Conservation (phyloP, 805 yeast genomes). For the Zygosaccharomyces rouxii region DNA sequence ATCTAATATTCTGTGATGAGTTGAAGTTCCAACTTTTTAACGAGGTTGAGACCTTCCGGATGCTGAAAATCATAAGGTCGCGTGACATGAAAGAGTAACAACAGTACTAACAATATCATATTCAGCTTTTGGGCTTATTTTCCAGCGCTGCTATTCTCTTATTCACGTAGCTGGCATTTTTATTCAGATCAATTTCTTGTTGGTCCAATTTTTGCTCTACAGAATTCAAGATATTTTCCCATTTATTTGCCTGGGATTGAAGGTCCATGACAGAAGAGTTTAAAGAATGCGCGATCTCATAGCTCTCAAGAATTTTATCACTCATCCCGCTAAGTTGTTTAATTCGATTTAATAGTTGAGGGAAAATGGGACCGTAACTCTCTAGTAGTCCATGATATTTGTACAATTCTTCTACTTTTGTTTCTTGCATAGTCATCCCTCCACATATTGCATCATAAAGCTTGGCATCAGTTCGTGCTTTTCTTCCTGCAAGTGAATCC, state of each 20-base stretch:
- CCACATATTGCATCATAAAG: slow-evolving; percentile 13
- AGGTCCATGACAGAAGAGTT: slow-evolving; percentile 20
- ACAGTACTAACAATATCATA: background rate
- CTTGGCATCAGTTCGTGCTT: slow-evolving; percentile 9
- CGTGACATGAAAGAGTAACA: background rate
- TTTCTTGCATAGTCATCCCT: slow-evolving; percentile 20
- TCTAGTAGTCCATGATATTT: slow-evolving; percentile 16
- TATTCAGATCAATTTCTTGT: slow-evolving; percentile 8
- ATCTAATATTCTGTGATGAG: too few relatives aligned
- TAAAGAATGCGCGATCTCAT: slow-evolving; percentile 18
- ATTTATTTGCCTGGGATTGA: slow-evolving; percentile 23
- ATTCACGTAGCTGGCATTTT: slow-evolving; percentile 3
- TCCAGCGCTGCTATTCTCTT: slow-evolving; percentile 2
- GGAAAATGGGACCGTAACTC: slow-evolving; percentile 23
- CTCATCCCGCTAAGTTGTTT: slow-evolving; percentile 27
- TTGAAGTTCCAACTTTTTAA: background rate
- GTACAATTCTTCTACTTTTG: slow-evolving; percentile 27
- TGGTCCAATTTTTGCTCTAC: slow-evolving; percentile 19
- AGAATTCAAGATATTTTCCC: slow-evolving; percentile 26
- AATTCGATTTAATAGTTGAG: slow-evolving; percentile 27
- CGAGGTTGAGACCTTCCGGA: too few relatives aligned
- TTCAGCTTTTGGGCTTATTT: background rate
- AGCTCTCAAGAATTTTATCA: slow-evolving; percentile 15
- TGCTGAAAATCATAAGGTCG: background rate
- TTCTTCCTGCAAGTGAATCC: slow-evolving; percentile 17